Base-by-base conservation (phyloP, 2,329 filamentous ascomycete species). In the Diaporthe sp. region DNA sequence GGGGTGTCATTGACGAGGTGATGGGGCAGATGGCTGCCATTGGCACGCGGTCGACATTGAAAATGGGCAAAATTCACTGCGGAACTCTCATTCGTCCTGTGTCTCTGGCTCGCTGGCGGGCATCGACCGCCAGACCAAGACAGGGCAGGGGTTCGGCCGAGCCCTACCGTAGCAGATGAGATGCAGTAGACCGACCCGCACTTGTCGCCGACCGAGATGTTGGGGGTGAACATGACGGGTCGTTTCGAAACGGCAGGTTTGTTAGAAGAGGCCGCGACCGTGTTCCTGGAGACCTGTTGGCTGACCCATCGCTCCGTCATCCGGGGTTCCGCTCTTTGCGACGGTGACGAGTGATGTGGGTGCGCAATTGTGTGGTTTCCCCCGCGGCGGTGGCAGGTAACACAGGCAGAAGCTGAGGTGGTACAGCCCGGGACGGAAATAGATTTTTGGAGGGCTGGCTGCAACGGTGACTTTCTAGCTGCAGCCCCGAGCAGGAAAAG, bases 41-140 rank as follows among this genome's bases (percentile, higher is more conserved):
- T 31, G 57, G 59, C 28, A 62, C 34, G 55, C 42, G 44, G n/a
- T 37, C 28, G 42, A 62, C 25, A 49, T 31, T 72, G 70, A 72
- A 61, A 51, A 68, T 68, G 62, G 62, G 62, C 62, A 68, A 70
- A 62, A 62, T 72, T 53, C 70, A 62, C 15, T 28, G 34, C 44
- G 9, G 57, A 34, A 44, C 31, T 55, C 34, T 15, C 22, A 62
- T 62, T 62, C 34, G 57, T 34, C 57, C n/a, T 55, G 34, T 17
- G 12, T 61, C 13, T n/a, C 6, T 25, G 22, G 58, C 34, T 8
- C 7, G 19, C 28, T 39, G 25, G 19, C 19, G 55, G 42, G 31
- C 28, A 34, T 37, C 25, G 44, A 51, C 42, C 22, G 39, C 42
- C 31, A 61, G 46, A 39, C 31, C n/a, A n/a, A 34, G 44, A 62